These are phyloP conservation scores for Lachancea quebecensis DNA, from an alignment of 805 yeast species.

Conservation along the genomic window DNA sequence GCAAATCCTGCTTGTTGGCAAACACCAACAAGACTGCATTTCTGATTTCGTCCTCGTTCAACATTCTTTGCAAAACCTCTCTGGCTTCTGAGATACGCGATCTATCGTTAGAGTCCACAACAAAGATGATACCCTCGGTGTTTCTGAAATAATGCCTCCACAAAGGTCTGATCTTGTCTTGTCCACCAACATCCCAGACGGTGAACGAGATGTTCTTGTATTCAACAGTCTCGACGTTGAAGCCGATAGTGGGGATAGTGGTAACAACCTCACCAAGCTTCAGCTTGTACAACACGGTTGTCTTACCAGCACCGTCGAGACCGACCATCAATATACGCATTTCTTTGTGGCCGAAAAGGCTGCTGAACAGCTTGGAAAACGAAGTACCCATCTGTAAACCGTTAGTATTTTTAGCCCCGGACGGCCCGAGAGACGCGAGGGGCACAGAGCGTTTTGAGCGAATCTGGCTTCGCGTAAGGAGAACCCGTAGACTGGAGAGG, in stretches of 20 bases:
- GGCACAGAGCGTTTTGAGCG: too few relatives aligned
- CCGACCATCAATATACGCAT: slow-evolving; percentile 99
- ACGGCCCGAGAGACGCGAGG: too few relatives aligned
- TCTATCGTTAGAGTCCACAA: slow-evolving; percentile 96
- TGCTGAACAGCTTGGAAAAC: slow-evolving; percentile 86
- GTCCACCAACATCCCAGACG: slow-evolving; percentile 99
- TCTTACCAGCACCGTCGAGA: slow-evolving; percentile 97
- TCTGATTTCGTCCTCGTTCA: slow-evolving; percentile 96
- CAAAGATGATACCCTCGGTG: slow-evolving; percentile 97
- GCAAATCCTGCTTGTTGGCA: slow-evolving; percentile 98
- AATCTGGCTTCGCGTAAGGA: too few relatives aligned
- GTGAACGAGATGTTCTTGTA: slow-evolving; percentile 95
- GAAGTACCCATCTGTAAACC: slow-evolving; percentile 76
- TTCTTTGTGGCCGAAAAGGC: slow-evolving; percentile 95
- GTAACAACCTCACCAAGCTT: slow-evolving; percentile 94
- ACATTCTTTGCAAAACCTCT: slow-evolving; percentile 96
- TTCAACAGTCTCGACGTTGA: slow-evolving; percentile 96
- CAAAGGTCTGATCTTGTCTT: slow-evolving; percentile 95
- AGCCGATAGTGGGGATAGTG: slow-evolving; percentile 94
- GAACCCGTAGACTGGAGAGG: too few relatives aligned
- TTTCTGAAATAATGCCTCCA: slow-evolving; percentile 99
- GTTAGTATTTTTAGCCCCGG: not conserved
- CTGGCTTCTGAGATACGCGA: slow-evolving; percentile 97
- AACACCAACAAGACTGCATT: slow-evolving; percentile 92
- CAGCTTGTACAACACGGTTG: slow-evolving; percentile 90